These are phyloP conservation scores for Carex cristatella DNA, from an alignment of 176 grass and related monocot species.

Conservation along the genomic window DNA sequence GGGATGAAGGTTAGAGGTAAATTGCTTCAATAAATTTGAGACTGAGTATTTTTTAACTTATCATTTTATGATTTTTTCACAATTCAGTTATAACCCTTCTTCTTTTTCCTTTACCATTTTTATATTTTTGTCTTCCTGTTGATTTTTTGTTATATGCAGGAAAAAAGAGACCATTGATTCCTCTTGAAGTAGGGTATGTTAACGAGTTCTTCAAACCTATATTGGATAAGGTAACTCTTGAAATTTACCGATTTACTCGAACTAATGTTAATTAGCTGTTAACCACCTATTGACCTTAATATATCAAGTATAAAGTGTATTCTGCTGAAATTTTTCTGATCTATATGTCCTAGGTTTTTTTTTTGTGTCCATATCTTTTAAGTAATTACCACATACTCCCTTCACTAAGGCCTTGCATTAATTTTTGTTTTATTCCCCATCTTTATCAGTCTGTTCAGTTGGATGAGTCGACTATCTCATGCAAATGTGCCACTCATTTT, in stretches of 20 bases:
- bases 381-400: no score
- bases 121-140: no score
- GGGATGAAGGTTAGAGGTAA: constrained; percentile 88
- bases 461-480: no score
- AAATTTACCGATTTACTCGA: neutral
- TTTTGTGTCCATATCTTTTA: no score
- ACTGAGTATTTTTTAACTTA: neutral
- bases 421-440: no score
- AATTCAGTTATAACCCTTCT: neutral
- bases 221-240: constrained; percentile 50
- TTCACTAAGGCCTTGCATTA: no score
- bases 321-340: neutral
- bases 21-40: neutral
- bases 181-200: constrained; percentile 62
- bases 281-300: neutral
- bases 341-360: neutral
- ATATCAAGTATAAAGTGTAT: neutral
- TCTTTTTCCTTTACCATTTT: neutral
- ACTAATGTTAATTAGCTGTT: neutral
- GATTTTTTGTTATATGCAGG: constrained; percentile 25
- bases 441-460: no score
- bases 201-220: constrained; percentile 58
- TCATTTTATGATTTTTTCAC: neutral
- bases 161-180: constrained; percentile 69
- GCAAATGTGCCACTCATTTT: no score